A percentile compares a stretch with the other conserved stretches of the same genome.
These are phyloP conservation scores for Cornus suecica DNA, from an alignment of 148 eudicot genomes.

Conservation along the genomic window DNA sequence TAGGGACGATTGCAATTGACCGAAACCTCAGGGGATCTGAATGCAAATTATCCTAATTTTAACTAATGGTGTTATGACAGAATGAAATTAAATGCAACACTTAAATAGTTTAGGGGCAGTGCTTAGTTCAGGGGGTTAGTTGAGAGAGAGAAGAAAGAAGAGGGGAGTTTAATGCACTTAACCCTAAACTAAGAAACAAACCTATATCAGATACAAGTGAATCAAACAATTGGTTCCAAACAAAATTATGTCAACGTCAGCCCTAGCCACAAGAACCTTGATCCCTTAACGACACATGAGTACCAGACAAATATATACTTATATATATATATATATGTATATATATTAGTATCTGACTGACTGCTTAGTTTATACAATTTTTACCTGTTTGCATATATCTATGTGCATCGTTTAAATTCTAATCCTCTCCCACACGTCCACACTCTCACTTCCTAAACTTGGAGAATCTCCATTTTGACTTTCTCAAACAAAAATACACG, in stretches of 20 bases:
- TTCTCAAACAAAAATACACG: slow-evolving; percentile 13
- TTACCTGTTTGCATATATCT: neutral
- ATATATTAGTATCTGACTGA: neutral
- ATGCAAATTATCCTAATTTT: no score
- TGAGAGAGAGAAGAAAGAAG: no score
- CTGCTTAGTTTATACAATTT: neutral
- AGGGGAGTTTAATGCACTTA: no score
- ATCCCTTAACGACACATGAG: slow-evolving; percentile 16
- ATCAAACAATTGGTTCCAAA: slow-evolving; percentile 10
- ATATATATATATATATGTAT: neutral
- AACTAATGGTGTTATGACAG: no score
- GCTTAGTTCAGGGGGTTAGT: no score
- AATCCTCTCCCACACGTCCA: neutral
- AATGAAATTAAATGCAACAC: no score
- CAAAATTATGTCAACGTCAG: neutral
- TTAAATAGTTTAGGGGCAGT: no score
- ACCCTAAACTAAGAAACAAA: slow-evolving; percentile 12
- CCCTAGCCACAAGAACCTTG: slow-evolving; percentile 15
- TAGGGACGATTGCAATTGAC: no score
- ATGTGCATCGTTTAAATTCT: neutral
- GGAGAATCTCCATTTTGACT: slow-evolving; percentile 22
- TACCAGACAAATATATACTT: neutral
- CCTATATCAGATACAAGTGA: neutral
- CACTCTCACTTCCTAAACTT: neutral
- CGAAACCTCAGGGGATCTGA: no score